phyloP scores from a whole-genome alignment of 148 eudicot species.

The Dysphania ambrosioides region DNA sequence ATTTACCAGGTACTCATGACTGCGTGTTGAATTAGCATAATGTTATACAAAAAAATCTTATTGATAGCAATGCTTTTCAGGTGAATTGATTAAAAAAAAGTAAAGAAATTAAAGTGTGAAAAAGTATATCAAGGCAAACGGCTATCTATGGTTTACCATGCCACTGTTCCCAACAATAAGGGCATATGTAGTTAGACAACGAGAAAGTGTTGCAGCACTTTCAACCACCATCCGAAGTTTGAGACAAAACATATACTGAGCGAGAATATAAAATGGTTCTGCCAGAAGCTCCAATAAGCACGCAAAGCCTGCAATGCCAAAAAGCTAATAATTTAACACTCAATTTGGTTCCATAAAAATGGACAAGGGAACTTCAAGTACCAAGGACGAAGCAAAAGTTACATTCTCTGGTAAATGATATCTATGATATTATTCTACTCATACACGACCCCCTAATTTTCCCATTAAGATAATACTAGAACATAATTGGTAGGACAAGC shows the following conservation, averaged over 20 bases:
- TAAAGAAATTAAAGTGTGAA: neutral
- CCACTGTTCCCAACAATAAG: constrained; percentile 57
- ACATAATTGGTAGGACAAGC: no score
- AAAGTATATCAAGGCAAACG: neutral
- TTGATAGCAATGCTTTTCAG: no score
- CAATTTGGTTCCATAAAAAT: neutral
- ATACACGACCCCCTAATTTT: neutral
- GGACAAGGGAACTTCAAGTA: neutral
- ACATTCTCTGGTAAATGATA: neutral
- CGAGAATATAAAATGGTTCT: constrained; percentile 90
- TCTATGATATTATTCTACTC: neutral
- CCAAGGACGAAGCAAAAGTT: neutral
- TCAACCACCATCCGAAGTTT: constrained; percentile 78
- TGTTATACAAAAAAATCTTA: no score
- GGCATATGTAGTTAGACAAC: constrained; percentile 64
- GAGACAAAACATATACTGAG: constrained; percentile 85
- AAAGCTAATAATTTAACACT: neutral
- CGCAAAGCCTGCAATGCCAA: constrained; percentile 63
- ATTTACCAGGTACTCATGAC: no score
- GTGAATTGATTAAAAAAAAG: neutral
- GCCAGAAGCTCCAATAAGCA: constrained; percentile 91
- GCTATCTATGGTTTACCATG: constrained; percentile 44
- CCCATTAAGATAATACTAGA: neutral
- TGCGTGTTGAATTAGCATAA: no score
- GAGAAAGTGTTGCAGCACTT: constrained; percentile 76